Evolutionary conservation across 2,329 filamentous ascomycete species (phyloP), one percentile per base, ranked within the genome.

Genomic region (Trichoderma hamatum): DNA sequence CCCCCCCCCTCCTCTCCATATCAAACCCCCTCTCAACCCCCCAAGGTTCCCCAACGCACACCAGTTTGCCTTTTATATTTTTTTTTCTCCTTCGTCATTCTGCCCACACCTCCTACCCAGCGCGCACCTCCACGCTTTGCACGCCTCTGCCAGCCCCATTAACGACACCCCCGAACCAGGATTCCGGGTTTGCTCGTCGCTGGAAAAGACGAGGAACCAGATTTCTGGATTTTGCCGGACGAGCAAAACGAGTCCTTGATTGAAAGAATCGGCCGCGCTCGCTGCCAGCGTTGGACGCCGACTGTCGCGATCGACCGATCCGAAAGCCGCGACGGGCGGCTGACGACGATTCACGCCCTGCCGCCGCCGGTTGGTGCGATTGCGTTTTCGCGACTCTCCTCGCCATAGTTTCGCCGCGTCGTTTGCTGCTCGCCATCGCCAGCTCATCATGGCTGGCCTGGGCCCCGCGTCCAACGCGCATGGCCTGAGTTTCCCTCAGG

Each of bases 401-500:
- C 26, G 56, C 49, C 28, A 51, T 39, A 5, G 32, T 43, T 52
- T 36, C 61, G 56, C 51, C 28, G 63, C 59, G 61, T 63, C 55
- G n/a, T 43, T 7, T 43, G 39, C 39, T n/a, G 19, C 55, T 49
- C 51, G 49, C 66, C 64, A 59, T 64, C 61, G 58, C 66, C 56
- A 67, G 62, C 24, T 21, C 75, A 77, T 72, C 72, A 85, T 85
- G 83, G 84, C 83, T 76, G 80, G 80, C 77, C 78, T 85, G 77
- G 83, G 83, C 73, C 82, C 82, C 71, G 83, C 83, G 75, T 79
- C 84, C 70, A 87, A 85, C 74, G 78, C 81, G 76, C 85, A 87
- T 78, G 84, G 84, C 77, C 81, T 88, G 73, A 80, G 80, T 74
- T 88, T 86, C 72, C 80, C 84, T 67, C 84, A 85, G 78, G 81